Evolutionary conservation across 1,284 basidiomycete species (phyloP), one percentile per base, ranked within the genome.

Genomic region (Chiua sp.): DNA sequence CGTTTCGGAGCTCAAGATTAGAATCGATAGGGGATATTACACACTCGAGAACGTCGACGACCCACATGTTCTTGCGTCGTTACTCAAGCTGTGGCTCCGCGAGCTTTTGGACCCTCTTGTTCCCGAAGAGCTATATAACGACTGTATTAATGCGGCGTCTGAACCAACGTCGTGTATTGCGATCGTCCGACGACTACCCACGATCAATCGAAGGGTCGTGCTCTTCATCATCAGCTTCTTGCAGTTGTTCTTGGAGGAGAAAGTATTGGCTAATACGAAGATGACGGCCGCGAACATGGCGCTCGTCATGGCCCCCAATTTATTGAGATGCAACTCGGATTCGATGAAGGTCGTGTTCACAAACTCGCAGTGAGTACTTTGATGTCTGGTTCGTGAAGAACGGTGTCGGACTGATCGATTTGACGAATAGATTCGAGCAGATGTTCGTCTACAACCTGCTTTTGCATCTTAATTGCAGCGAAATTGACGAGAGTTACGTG

Each of bases 61-160:
- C 71, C 92, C 93, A 1, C 90, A 96, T 67, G 90, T 96, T 51
- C 87, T 93, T 3, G 93, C 93, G 7, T 93, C 91, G 3, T 79
- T 96, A 51, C 84, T 96, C 76, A 97, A 98, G 78, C 82, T 96
- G 11, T 98, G 94, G 94, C 81, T 97, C 16, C 85, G 95, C 51
- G 95, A 98, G 74, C 85, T 97, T 20, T 86, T 88, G 68, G 91
- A 95, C 65, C 95, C 95, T 15, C 82, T 97, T 50, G 85, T 98
- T 23, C 95, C 95, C 4, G 84, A 90, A 59, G 91, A 93, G 75
- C 80, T 93, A 79, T 93, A 94, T 78, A 92, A 94, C 68, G 93
- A 94, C 73, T 93, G 93, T 71, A 87, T 93, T 56, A 84, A 85
- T 28, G 83, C 84, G 59, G 83, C 91, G 5, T 79, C 84, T 55